Conservation (phyloP, 2,329 filamentous ascomycete genomes). For the Penicillium hordei region DNA sequence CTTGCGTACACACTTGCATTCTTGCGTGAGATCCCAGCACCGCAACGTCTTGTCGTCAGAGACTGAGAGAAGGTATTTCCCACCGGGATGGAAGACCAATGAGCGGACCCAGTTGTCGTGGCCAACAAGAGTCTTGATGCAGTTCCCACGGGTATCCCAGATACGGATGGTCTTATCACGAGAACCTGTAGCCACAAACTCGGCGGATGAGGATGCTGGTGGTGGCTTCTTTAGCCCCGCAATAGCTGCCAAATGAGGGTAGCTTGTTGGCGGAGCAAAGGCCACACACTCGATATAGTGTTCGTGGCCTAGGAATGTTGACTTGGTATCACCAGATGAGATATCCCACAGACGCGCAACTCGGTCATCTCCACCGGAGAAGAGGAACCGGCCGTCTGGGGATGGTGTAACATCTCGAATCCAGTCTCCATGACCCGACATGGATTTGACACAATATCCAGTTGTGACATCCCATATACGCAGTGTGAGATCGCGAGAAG, state of each 20-base stretch:
- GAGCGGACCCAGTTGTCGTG: constrained; percentile 94
- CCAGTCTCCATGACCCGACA: constrained; percentile 83
- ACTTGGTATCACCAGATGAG: constrained; percentile 70
- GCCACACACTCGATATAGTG: constrained; percentile 83
- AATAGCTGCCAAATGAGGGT: constrained; percentile 71
- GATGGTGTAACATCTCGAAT: constrained; percentile 85
- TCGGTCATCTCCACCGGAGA: constrained; percentile 81
- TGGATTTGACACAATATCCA: constrained; percentile 88
- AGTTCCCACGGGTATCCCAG: constrained; percentile 82
- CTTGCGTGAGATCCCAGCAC: constrained; percentile 91
- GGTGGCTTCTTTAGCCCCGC: constrained; percentile 84
- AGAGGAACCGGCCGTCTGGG: constrained; percentile 75
- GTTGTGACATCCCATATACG: constrained; percentile 92
- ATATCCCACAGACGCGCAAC: constrained; percentile 84
- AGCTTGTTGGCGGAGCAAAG: constrained; percentile 76
- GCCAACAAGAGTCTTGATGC: constrained; percentile 78
- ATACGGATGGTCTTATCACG: constrained; percentile 88
- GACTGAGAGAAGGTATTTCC: constrained; percentile 83
- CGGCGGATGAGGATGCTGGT: constrained; percentile 69
- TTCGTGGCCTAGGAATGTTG: constrained; percentile 81
- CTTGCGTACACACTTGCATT: constrained; percentile 84
- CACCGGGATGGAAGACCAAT: constrained; percentile 84
- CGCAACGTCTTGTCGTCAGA: constrained; percentile 88
- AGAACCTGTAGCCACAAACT: constrained; percentile 86
- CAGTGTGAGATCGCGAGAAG: constrained; percentile 79